Evolutionary conservation across 768 basidiomycete species (phyloP).

Genomic region (Hygrocybe punicea): DNA sequence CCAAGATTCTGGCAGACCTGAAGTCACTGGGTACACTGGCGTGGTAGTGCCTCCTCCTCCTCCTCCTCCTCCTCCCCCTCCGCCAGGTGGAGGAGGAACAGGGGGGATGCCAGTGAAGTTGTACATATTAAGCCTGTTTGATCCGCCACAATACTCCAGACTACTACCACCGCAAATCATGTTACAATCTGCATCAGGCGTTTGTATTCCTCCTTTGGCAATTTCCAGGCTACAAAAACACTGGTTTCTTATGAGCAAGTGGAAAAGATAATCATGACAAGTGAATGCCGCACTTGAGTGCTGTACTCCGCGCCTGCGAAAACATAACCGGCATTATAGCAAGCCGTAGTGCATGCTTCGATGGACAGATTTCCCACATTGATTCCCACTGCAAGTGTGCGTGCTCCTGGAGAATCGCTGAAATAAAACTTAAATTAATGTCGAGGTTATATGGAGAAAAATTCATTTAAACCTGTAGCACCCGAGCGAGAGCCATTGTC

Average conservation of each 20-base stretch:
- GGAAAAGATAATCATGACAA: slow-evolving; percentile 7
- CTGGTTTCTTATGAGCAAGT: slow-evolving; percentile 29
- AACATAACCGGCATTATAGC: slow-evolving; percentile 50
- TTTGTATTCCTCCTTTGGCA: slow-evolving; percentile 45
- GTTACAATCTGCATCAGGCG: slow-evolving; percentile 52
- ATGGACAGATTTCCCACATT: slow-evolving; percentile 48
- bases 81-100: slow-evolving; percentile 34
- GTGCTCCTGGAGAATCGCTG: slow-evolving; percentile 43
- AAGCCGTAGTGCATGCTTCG: slow-evolving; percentile 57
- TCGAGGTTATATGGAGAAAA: slow-evolving; percentile 13
- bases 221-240: slow-evolving; percentile 44
- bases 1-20: slow-evolving; percentile 55
- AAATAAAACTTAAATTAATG: slow-evolving; percentile 34
- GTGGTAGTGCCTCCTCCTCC: slow-evolving; percentile 28
- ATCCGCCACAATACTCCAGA: slow-evolving; percentile 71
- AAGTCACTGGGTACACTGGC: slow-evolving; percentile 45
- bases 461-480: slow-evolving; percentile 55
- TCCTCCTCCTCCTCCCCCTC: slow-evolving; percentile 37
- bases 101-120: slow-evolving; percentile 63
- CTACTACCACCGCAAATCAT: slow-evolving; percentile 64
- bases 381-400: slow-evolving; percentile 38
- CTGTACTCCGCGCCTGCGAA: slow-evolving; percentile 42
- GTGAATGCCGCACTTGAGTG: slow-evolving; percentile 30
- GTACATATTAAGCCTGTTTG: slow-evolving; percentile 61
- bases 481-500: slow-evolving; percentile 68